Percentiles rank a stretch among this genome's conserved stretches.
These are phyloP conservation scores for Paralagenidium karlingii DNA, from an alignment of 352 stramenopile genomes.

Conservation along the genomic window DNA sequence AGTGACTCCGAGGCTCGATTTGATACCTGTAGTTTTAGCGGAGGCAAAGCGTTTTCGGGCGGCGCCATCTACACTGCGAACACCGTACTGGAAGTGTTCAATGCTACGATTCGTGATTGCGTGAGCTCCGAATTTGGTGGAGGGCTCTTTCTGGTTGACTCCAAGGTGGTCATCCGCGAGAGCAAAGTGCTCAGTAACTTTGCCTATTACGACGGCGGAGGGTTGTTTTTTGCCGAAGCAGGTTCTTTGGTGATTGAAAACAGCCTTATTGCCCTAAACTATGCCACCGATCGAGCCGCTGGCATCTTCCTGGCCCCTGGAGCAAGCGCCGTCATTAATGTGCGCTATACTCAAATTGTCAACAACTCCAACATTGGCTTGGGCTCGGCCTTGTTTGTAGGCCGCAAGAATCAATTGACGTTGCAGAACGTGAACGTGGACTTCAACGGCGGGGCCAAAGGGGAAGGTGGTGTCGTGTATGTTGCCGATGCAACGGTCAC, in stretches of 20 bases:
- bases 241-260: conserved; percentile 10
- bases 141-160: conserved; percentile 20
- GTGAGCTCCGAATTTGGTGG: conserved; percentile 38
- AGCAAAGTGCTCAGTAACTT: conserved; percentile 24
- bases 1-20: too few relatives aligned
- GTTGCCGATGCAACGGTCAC: conserved; percentile 20
- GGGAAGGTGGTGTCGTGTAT: conserved; percentile 30
- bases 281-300: conserved; percentile 26
- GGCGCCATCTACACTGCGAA: conserved; percentile 27
- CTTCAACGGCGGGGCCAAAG: conserved; percentile 20
- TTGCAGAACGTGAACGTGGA: too few relatives aligned
- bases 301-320: conserved; percentile 30
- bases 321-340: conserved; percentile 6
- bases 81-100: conserved; percentile 10
- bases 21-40: too few relatives aligned
- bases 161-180: conserved; percentile 6
- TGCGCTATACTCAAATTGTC: conserved; percentile 18
- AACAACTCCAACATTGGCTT: conserved; percentile 31
- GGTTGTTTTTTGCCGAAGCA: conserved; percentile 25
- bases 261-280: conserved; percentile 15
- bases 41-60: conserved; percentile 22
- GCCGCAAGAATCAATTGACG: conserved; percentile 36
- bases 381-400: conserved; percentile 35
- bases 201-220: conserved; percentile 48
- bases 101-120: conserved; percentile 18